Conservation (phyloP, 176 grass and related monocot genomes). For the Triticum monococcum region DNA sequence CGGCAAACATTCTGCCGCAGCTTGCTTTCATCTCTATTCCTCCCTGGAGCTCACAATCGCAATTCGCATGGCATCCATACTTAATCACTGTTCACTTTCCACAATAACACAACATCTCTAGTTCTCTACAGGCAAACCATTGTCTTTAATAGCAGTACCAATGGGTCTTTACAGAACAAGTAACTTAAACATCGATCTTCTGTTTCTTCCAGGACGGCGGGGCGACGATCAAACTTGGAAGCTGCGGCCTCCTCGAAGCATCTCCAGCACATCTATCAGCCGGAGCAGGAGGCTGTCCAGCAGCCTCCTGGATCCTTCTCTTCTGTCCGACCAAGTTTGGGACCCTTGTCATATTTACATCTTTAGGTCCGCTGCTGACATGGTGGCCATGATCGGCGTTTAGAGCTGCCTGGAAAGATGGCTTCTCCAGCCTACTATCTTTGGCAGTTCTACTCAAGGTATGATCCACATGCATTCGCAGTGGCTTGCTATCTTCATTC, state of each 20-base stretch:
- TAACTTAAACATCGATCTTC: constrained; percentile 23
- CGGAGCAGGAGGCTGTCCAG: constrained; percentile 2
- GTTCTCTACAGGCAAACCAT: neutral
- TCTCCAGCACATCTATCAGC: constrained; percentile 13
- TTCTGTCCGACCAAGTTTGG: constrained; percentile 40
- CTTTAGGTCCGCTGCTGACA: neutral
- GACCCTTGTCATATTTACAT: constrained; percentile 21
- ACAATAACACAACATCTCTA: neutral
- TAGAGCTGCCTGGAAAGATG: constrained; percentile 9
- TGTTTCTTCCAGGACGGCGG: constrained; percentile 40
- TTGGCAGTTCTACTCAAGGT: neutral
- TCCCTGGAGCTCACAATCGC: neutral
- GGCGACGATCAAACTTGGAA: constrained; percentile 22
- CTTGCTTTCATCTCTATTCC: neutral
- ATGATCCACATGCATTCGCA: constrained; percentile 1
- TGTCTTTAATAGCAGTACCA: constrained; percentile 3
- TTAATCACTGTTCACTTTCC: constrained; percentile 3
- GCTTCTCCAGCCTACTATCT: constrained; percentile 11
- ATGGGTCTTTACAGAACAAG: constrained; percentile 9
- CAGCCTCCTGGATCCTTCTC: constrained; percentile 44
- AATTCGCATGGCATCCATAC: constrained; percentile 29
- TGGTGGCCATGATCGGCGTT: constrained; percentile 1
- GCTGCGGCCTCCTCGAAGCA: constrained; percentile 35
- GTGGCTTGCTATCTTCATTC: constrained; percentile 10
- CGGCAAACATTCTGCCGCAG: neutral